These are phyloP conservation scores for Crithidia mellificae DNA, from an alignment of 208 protist species.

Conservation along the genomic window DNA sequence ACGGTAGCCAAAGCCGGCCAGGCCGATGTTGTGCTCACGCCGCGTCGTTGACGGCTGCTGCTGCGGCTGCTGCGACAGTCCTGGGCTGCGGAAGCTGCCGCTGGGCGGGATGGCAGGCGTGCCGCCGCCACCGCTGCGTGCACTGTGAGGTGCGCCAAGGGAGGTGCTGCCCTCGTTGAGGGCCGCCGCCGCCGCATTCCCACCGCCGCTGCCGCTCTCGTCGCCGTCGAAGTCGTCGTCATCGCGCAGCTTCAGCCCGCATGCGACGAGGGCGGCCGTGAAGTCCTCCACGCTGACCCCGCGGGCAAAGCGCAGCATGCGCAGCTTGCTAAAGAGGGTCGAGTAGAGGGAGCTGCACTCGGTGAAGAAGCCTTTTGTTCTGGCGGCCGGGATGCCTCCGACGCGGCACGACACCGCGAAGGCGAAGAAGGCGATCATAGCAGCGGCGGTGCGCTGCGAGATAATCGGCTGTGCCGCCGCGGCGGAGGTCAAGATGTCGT, in stretches of 20 bases:
- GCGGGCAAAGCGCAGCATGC: slow-evolving; percentile 39
- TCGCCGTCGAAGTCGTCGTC: slow-evolving; percentile 28
- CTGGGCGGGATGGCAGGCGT: background rate
- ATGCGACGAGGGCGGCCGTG: slow-evolving; percentile 71
- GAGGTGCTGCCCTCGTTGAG: slow-evolving; percentile 7
- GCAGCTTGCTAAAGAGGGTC: slow-evolving; percentile 45
- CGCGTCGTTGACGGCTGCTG: slow-evolving; percentile 1
- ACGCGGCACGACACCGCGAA: slow-evolving; percentile 62
- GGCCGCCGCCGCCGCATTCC: slow-evolving; percentile 8
- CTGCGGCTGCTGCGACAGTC: background rate
- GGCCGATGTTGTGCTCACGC: slow-evolving; percentile 32
- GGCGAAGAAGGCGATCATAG: slow-evolving; percentile 64
- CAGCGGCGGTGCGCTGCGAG: slow-evolving; percentile 46
- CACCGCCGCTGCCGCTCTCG: no score
- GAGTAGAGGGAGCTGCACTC: slow-evolving; percentile 66
- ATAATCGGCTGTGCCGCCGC: slow-evolving; percentile 23
- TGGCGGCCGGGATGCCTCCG: slow-evolving; percentile 35
- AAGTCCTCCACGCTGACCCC: slow-evolving; percentile 72
- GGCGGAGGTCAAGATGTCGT: slow-evolving; percentile 33
- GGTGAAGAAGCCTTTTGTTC: slow-evolving; percentile 71
- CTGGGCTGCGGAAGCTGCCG: background rate
- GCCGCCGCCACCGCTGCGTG: slow-evolving; percentile 18
- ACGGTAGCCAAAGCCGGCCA: slow-evolving; percentile 62
- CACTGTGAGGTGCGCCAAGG: slow-evolving; percentile 3
- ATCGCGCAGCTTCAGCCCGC: slow-evolving; percentile 66